Base-by-base conservation (phyloP, 768 basidiomycete species). In the Podaxis pistillaris region DNA sequence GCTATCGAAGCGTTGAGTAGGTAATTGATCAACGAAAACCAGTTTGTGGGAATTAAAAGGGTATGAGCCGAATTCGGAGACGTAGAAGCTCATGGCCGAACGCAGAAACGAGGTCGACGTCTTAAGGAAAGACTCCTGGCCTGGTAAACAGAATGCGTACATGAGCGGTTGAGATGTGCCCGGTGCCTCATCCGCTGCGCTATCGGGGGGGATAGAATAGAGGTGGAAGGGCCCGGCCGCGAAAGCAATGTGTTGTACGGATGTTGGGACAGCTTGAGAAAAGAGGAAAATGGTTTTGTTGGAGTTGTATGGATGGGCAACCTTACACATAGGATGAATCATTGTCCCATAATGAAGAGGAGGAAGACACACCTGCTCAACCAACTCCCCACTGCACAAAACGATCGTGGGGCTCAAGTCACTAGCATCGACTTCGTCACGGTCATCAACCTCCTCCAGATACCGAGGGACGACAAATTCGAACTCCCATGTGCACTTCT, bases 401-500 rank as follows among this genome's bases (percentile, higher is more conserved):
- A 96, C 96, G 47, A 95, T 79, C 0, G 96, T 93, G 2, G 92
- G 94, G 66, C 77, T 83, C 26, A 86, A 82, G 56, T 86, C 88
- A 26, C 77, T 79, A 8, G 74, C 75, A 13, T 62, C 61, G n/a
- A 56, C 54, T 55, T 88, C 89, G 38, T 81, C 81, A 9, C 83
- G 79, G 60, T 81, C 76, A 40, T 71, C 77, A 58, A 55, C 72
- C 64, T 90, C 90, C 71, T 93, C 89, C 13, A 93, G 77, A 69
- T 86, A 89, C 66, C 89, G 82, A 55, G 96, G 95, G 37, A 97
- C 96, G 56, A 97, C 86, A 73, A 97, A 93, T 74, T 98, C 94
- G 62, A 98, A 90, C 70, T 99, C 97, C 97, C 97, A 99, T 6
- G 96, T 96, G 68, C 93, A 97, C 68, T 93, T 89, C 74, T 97